phyloP scores from a whole-genome alignment of 2,329 filamentous ascomycete genomes.

The Pseudogymnoascus sp. region DNA sequence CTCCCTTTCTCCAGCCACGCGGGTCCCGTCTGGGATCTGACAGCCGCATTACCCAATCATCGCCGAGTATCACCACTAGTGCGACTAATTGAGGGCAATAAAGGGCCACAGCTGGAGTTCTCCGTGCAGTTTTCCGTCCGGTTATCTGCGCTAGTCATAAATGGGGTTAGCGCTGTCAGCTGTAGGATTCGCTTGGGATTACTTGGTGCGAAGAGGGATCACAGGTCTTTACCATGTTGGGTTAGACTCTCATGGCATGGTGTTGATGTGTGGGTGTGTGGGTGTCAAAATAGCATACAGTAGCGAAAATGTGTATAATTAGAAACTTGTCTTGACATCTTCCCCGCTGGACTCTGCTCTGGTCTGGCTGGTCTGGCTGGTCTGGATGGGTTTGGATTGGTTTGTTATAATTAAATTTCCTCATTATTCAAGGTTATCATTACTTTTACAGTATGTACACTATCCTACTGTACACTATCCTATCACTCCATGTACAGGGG shows the following conservation, averaged over 20 bases:
- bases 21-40: not conserved
- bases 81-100: not conserved
- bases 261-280: not conserved
- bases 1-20: not conserved
- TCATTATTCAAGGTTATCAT: slow-evolving; percentile 5
- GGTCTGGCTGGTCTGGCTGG: not conserved
- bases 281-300: not conserved
- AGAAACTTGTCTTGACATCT: not conserved
- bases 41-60: not conserved
- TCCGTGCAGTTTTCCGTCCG: not conserved
- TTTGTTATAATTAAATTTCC: not conserved
- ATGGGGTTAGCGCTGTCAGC: not conserved
- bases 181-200: not conserved
- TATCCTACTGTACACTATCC: not conserved
- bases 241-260: not conserved
- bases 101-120: not conserved
- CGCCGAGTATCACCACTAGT: not conserved
- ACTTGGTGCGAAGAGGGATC: not conserved
- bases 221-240: not conserved
- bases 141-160: not conserved
- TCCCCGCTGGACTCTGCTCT: not conserved
- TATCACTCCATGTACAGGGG: not conserved
- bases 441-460: slow-evolving; percentile 4
- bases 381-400: not conserved
- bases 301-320: not conserved